Conservation (phyloP, 495 filamentous ascomycete genomes). For the Penicillium odoratum region DNA sequence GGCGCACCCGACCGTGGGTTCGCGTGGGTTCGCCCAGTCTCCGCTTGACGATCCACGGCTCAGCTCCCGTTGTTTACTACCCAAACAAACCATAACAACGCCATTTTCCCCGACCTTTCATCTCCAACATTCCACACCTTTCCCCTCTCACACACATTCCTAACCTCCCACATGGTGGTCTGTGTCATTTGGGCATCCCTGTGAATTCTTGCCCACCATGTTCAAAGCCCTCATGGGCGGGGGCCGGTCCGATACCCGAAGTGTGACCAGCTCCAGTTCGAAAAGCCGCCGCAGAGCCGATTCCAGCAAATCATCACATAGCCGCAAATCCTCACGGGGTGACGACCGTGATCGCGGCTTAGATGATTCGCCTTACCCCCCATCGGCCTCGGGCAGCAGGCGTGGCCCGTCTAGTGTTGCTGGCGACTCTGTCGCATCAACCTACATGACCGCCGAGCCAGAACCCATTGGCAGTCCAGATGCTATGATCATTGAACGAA, state of each 20-base stretch:
- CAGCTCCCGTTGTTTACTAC: conserved; percentile 39
- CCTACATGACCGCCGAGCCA: conserved; percentile 55
- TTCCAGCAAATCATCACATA: conserved; percentile 37
- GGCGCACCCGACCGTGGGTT: conserved; percentile 32
- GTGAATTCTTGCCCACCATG: conserved; percentile 42
- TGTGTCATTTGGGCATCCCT: conserved; percentile 24
- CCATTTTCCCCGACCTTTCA: conserved; percentile 11
- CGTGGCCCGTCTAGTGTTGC: conserved; percentile 40
- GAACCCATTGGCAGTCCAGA: conserved; percentile 30
- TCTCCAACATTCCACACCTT: conserved; percentile 6
- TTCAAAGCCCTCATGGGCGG: conserved; percentile 49
- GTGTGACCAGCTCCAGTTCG: conserved; percentile 32
- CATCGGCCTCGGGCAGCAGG: conserved; percentile 39
- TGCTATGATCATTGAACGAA: conserved; percentile 32
- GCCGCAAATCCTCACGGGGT: conserved; percentile 53
- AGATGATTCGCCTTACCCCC: conserved; percentile 37
- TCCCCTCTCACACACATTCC: conserved; percentile 21
- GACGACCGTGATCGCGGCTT: conserved; percentile 55
- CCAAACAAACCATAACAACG: conserved; percentile 35
- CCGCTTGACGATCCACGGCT: conserved; percentile 41
- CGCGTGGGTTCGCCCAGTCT: conserved; percentile 14
- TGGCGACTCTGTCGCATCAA: conserved; percentile 51
- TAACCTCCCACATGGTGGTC: conserved; percentile 35
- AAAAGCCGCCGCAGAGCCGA: conserved; percentile 38
- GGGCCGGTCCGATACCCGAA: conserved; percentile 41